phyloP scores from a whole-genome alignment of 2,329 filamentous ascomycete genomes.

The Trichoderma atrobrunneum region DNA sequence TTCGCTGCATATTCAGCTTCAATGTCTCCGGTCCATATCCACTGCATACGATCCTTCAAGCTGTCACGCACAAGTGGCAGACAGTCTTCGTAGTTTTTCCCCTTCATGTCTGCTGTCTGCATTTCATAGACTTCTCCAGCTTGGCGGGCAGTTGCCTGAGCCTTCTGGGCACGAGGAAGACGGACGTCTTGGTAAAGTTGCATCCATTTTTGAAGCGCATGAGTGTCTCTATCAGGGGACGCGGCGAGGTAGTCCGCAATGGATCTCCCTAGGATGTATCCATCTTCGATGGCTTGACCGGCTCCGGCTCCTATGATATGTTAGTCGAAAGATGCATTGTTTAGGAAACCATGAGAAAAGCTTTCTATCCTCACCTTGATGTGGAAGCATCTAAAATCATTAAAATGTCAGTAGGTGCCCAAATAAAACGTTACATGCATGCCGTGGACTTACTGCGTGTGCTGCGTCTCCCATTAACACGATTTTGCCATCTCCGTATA shows the following conservation, averaged over 20 bases:
- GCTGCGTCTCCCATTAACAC: constrained; percentile 44
- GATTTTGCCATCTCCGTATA: constrained; percentile 3
- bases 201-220: background rate
- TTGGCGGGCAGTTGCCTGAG: constrained; percentile 11
- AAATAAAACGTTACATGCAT: constrained; percentile 13
- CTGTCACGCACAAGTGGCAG: constrained; percentile 4
- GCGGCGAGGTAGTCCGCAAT: constrained; percentile 1
- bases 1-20: constrained; percentile 4
- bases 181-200: constrained; percentile 2
- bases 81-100: background rate
- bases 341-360: background rate
- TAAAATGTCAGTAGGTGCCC: background rate
- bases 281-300: constrained; percentile 41
- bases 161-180: constrained; percentile 11
- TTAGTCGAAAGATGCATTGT: background rate
- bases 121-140: constrained; percentile 7
- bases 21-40: constrained; percentile 13
- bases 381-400: constrained; percentile 7
- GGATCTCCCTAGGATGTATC: background rate
- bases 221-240: background rate
- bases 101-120: constrained; percentile 8
- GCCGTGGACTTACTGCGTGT: constrained; percentile 43
- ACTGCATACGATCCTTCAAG: constrained; percentile 7
- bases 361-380: background rate
- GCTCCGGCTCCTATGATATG: constrained; percentile 38